Evolutionary conservation across 1,284 basidiomycete genomes (phyloP).

Genomic region (Rhodotorula sp.): DNA sequence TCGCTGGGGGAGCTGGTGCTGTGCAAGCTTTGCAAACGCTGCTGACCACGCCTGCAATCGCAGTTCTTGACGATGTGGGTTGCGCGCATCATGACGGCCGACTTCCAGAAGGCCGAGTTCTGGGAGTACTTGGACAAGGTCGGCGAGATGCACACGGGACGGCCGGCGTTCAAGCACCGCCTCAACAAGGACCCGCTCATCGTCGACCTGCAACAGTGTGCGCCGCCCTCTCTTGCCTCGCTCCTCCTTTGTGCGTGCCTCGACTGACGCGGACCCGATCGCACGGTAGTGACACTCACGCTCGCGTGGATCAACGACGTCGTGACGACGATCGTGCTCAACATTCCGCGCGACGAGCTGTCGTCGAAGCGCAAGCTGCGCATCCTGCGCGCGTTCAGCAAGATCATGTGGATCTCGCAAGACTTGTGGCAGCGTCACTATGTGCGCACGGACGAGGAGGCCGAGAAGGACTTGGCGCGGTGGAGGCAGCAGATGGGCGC

Average conservation of each 20-base stretch:
- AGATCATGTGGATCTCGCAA: constrained; percentile 23
- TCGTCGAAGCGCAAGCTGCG: constrained; percentile 4
- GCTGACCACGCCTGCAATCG: no score
- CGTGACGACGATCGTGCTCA: constrained; percentile 9
- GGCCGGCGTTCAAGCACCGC: constrained; percentile 14
- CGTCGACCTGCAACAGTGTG: constrained; percentile 15
- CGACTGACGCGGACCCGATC: background rate
- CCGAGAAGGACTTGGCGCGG: background rate
- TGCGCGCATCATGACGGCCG: constrained; percentile 2
- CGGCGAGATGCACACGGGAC: constrained; percentile 29
- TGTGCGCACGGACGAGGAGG: constrained; percentile 25
- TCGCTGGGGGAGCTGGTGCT: no score
- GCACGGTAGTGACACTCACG: background rate
- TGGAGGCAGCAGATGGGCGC: background rate
- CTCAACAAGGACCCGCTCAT: constrained; percentile 20
- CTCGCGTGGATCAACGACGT: constrained; percentile 10
- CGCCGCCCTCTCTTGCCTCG: background rate
- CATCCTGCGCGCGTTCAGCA: constrained; percentile 14
- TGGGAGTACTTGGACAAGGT: constrained; percentile 27
- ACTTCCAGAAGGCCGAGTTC: background rate
- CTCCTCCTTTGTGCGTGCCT: background rate
- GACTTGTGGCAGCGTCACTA: constrained; percentile 34
- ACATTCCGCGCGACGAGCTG: constrained; percentile 6
- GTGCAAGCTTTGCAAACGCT: no score
- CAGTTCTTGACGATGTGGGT: constrained; percentile 24